A percentile compares a stretch with the other conserved stretches of the same genome.
phyloP scores from a whole-genome alignment of 306 rosid species.

The Carpinus viminea region DNA sequence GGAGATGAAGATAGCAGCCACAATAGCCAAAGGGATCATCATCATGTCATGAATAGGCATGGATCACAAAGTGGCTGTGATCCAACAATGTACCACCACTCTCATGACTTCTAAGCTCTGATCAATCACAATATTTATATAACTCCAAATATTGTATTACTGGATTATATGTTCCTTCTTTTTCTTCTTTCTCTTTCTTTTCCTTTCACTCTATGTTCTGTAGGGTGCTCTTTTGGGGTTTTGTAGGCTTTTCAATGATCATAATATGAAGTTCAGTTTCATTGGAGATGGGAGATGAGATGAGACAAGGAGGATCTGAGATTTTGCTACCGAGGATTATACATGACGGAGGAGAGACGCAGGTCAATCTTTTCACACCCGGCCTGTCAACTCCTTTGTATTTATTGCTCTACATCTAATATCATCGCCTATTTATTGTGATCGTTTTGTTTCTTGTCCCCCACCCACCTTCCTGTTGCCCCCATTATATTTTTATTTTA shows the following conservation, averaged over 20 bases:
- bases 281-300: conserved; percentile 29
- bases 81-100: conserved; percentile 68
- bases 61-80: conserved; percentile 51
- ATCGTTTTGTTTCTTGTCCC: conserved; percentile 37
- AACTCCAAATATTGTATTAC: background rate
- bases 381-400: conserved; percentile 61
- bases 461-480: conserved; percentile 36
- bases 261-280: conserved; percentile 55
- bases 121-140: background rate
- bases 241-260: conserved; percentile 53
- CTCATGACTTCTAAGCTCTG: conserved; percentile 61
- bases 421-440: conserved; percentile 54
- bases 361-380: conserved; percentile 65
- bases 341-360: conserved; percentile 46
- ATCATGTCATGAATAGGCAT: conserved; percentile 35
- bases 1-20: conserved; percentile 46
- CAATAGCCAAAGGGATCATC: conserved; percentile 41
- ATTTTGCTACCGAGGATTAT: conserved; percentile 2
- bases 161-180: conserved; percentile 22
- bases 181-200: background rate
- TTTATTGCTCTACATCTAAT: conserved; percentile 53
- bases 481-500: conserved; percentile 14
- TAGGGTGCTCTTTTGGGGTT: conserved; percentile 1
- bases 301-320: conserved; percentile 37
- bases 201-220: conserved; percentile 19